phyloP scores from a whole-genome alignment of 2,329 filamentous ascomycete species.

The Nothopassalora personata region DNA sequence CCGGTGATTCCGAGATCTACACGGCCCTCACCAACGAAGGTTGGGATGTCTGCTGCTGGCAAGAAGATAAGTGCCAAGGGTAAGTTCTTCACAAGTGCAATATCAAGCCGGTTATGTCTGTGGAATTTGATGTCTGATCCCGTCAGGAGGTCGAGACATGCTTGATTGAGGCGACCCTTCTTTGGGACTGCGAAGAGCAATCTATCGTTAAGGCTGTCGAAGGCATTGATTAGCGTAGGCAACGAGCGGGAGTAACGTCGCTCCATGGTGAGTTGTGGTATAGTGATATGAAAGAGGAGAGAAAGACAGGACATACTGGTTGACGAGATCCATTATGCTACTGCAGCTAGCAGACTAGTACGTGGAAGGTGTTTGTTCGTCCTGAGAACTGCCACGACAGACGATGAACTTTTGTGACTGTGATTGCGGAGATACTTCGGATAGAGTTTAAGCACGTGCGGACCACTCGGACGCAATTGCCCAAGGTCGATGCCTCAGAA shows the following conservation, averaged over 20 bases:
- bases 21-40: slow-evolving; percentile 90
- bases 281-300: background rate
- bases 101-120: slow-evolving; percentile 90
- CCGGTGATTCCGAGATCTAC: slow-evolving; percentile 95
- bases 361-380: slow-evolving; percentile 1
- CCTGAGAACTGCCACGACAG: background rate
- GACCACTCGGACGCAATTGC: background rate
- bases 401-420: background rate
- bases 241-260: slow-evolving; percentile 27
- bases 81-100: slow-evolving; percentile 94
- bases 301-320: slow-evolving; percentile 26
- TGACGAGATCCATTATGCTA: slow-evolving; percentile 32
- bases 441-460: background rate
- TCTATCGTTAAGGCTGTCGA: slow-evolving; percentile 75
- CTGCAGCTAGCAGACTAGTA: background rate
- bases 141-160: slow-evolving; percentile 81
- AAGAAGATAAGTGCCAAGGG: slow-evolving; percentile 95
- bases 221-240: slow-evolving; percentile 35
- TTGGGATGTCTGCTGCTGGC: slow-evolving; percentile 93
- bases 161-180: slow-evolving; percentile 90
- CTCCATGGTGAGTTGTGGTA: background rate
- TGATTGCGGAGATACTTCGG: background rate
- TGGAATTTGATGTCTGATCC: slow-evolving; percentile 96
- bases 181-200: slow-evolving; percentile 97
- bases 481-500: background rate